These are phyloP conservation scores for Blastobotrys proliferans DNA, from an alignment of 1,139 yeast genomes.

Conservation along the genomic window DNA sequence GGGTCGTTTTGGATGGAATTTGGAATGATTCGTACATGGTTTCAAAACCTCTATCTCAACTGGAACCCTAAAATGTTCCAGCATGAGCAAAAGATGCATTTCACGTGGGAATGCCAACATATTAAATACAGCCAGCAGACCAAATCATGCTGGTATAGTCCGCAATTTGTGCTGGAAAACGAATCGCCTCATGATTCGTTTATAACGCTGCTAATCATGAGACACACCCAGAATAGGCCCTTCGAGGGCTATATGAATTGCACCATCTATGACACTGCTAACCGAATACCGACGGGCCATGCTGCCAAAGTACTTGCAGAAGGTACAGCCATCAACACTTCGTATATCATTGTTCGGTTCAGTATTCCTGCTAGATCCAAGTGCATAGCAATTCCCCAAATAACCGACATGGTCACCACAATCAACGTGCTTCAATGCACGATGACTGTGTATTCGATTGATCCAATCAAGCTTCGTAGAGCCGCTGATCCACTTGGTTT, in stretches of 20 bases:
- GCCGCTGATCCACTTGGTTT: conserved; percentile 33
- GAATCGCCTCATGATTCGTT: conserved; percentile 28
- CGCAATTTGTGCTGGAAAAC: conserved; percentile 47
- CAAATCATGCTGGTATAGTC: conserved; percentile 8
- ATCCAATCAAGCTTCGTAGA: conserved; percentile 30
- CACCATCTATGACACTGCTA: conserved; percentile 23
- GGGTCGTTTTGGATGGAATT: conserved; percentile 34
- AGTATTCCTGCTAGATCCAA: conserved; percentile 26
- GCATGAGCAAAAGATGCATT: conserved; percentile 33
- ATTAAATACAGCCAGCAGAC: conserved; percentile 11
- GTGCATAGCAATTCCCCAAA: conserved; percentile 29
- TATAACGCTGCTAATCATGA: conserved; percentile 47
- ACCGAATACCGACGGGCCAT: conserved; percentile 19
- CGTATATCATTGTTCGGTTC: conserved; percentile 27
- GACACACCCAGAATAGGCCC: conserved; percentile 22
- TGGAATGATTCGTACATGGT: conserved; percentile 41
- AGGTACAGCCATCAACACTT: conserved; percentile 29
- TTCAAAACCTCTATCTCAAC: conserved; percentile 58
- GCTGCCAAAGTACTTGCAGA: conserved; percentile 20
- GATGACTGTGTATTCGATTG: conserved; percentile 38
- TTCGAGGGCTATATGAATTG: conserved; percentile 23
- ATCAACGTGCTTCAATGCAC: conserved; percentile 38
- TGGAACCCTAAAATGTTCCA: conserved; percentile 53
- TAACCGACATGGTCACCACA: conserved; percentile 27
- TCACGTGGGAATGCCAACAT: conserved; percentile 29